Evolutionary conservation across 805 yeast species (phyloP).

Genomic region (Pichia insulana): DNA sequence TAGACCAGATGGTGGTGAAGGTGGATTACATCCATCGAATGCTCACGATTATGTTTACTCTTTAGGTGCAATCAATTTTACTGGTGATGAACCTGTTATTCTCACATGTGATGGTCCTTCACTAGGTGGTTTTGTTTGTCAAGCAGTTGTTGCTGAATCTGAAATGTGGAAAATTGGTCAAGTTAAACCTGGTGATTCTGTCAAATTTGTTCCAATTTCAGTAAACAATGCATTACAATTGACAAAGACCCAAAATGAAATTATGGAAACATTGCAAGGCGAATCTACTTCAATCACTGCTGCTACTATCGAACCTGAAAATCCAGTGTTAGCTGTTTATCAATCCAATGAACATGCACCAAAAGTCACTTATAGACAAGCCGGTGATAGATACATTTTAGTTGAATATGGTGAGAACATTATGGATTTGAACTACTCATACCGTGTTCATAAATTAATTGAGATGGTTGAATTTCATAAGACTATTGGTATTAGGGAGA

Average conservation of each 20-base stretch:
- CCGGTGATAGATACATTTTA: conserved; percentile 89
- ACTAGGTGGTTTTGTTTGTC: conserved; percentile 94
- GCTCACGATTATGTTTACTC: conserved; percentile 97
- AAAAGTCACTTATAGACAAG: conserved; percentile 80
- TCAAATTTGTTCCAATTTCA: conserved; percentile 71
- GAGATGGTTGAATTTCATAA: conserved; percentile 57
- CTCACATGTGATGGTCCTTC: conserved; percentile 97
- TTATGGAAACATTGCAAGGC: conserved; percentile 40
- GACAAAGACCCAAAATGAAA: conserved; percentile 50
- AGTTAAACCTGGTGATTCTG: conserved; percentile 86
- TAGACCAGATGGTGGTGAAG: conserved; percentile 93
- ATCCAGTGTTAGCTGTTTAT: conserved; percentile 58
- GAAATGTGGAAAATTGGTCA: conserved; percentile 99
- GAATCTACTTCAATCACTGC: conserved; percentile 24
- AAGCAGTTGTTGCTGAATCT: conserved; percentile 90
- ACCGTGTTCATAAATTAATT: conserved; percentile 77
- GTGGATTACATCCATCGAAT: conserved; percentile 97
- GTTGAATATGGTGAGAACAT: conserved; percentile 89
- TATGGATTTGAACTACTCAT: conserved; percentile 77
- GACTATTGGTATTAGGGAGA: conserved; percentile 79
- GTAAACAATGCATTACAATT: conserved; percentile 60
- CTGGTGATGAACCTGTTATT: conserved; percentile 98
- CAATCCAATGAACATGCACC: conserved; percentile 48
- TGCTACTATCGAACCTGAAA: conserved; percentile 40
- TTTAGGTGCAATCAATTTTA: conserved; percentile 91